Evolutionary conservation across 1,284 basidiomycete genomes (phyloP).

Genomic region (Moesziomyces sp.): DNA sequence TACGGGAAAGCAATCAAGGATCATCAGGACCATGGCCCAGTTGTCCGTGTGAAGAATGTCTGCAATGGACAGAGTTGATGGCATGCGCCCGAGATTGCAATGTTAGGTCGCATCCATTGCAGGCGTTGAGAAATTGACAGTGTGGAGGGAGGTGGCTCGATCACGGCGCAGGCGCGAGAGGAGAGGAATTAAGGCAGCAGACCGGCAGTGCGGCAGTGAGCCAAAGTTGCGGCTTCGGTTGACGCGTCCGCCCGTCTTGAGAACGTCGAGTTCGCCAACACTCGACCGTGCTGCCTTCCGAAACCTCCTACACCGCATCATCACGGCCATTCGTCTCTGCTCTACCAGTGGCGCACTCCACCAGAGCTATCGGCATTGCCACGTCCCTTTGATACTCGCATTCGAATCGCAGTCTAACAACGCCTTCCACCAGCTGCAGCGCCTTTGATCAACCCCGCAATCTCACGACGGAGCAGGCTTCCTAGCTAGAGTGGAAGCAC

Average conservation of each 20-base stretch:
- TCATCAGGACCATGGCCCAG: neutral
- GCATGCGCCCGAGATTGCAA: neutral
- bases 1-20: neutral
- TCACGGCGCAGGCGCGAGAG: conserved; percentile 14
- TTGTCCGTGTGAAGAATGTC: conserved; percentile 4
- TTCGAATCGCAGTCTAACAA: neutral
- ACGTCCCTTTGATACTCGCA: neutral
- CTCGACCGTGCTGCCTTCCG: conserved; percentile 1
- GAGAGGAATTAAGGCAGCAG: conserved; percentile 13
- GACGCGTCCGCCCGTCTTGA: conserved; percentile 24
- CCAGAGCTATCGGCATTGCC: neutral
- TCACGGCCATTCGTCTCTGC: neutral
- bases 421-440: neutral
- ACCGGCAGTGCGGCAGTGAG: conserved; percentile 13
- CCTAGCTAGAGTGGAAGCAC: neutral
- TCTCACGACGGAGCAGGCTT: neutral
- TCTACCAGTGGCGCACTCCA: neutral
- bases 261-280: neutral
- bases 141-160: conserved; percentile 35
- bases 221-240: conserved; percentile 10
- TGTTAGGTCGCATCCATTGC: neutral
- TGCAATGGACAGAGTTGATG: neutral
- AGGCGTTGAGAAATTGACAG: neutral
- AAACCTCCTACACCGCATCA: neutral
- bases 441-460: neutral